Conservation (phyloP, 2,329 filamentous ascomycete species). For the Penicillium sp. region DNA sequence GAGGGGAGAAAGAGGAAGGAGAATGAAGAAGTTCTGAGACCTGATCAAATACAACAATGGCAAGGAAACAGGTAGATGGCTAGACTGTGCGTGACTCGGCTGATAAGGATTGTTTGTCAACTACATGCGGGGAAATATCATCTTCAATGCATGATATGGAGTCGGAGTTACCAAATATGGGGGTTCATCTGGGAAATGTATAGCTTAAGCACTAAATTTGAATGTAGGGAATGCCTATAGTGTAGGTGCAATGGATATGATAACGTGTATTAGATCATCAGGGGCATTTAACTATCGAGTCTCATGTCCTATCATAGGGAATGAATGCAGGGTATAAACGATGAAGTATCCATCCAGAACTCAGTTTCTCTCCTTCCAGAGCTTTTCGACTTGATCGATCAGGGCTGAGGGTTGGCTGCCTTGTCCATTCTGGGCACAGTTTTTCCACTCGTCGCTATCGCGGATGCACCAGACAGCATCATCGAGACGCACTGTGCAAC, state of each 20-base stretch:
- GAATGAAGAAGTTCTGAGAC: not conserved
- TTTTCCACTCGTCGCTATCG: slow-evolving; percentile 74
- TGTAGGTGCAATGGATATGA: not conserved
- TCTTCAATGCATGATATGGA: not conserved
- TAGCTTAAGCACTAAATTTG: no score
- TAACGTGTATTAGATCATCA: not conserved
- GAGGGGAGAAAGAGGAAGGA: not conserved
- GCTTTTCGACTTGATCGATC: slow-evolving; percentile 72
- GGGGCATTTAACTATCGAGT: not conserved
- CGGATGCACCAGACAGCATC: slow-evolving; percentile 79
- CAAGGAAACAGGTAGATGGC: not conserved
- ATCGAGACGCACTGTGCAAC: slow-evolving; percentile 77
- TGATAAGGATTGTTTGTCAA: not conserved
- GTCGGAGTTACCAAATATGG: not conserved
- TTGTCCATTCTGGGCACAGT: slow-evolving; percentile 69
- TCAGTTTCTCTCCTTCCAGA: slow-evolving; percentile 50
- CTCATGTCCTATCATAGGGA: slow-evolving; percentile 1
- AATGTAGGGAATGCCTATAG: not conserved
- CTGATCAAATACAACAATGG: not conserved
- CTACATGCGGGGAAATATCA: not conserved
- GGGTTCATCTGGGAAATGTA: not conserved
- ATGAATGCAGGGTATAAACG: not conserved
- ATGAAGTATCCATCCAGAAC: not conserved
- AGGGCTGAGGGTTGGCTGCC: slow-evolving; percentile 58
- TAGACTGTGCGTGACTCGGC: not conserved